phyloP scores from a whole-genome alignment of 2,329 filamentous ascomycete genomes.

The Fusarium setosum region DNA sequence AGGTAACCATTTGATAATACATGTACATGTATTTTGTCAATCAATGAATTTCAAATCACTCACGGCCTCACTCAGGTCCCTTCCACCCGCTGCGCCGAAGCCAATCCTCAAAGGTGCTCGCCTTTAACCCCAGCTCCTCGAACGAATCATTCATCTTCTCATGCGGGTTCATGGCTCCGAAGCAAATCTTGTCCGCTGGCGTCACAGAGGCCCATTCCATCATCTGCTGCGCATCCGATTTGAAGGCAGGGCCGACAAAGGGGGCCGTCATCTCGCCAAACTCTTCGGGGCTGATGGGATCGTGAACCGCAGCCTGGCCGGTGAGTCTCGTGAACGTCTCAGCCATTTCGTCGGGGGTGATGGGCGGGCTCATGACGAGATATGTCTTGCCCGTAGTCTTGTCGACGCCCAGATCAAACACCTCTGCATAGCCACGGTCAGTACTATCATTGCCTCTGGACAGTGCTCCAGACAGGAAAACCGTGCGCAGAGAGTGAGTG shows the following conservation, averaged over 20 bases:
- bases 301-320: conserved; percentile 8
- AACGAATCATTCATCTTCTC: neutral
- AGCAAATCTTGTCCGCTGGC: conserved; percentile 19
- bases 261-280: conserved; percentile 7
- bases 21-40: too few species aligned
- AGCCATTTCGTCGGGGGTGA: conserved; percentile 12
- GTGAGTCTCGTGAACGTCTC: conserved; percentile 12
- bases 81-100: neutral
- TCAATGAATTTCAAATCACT: neutral
- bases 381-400: conserved; percentile 26
- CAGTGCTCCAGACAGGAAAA: neutral
- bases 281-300: conserved; percentile 10
- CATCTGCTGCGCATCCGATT: conserved; percentile 24
- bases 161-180: neutral
- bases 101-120: neutral
- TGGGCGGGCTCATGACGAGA: conserved; percentile 19
- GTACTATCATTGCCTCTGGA: neutral
- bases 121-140: neutral
- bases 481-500: neutral
- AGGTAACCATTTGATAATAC: too few species aligned
- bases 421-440: conserved; percentile 6
- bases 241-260: conserved; percentile 13
- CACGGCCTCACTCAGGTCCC: neutral
- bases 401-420: conserved; percentile 11
- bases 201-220: conserved; percentile 28